Evolutionary conservation across 176 grass and related monocot species (phyloP).

Genomic region (Musa itinerans): DNA sequence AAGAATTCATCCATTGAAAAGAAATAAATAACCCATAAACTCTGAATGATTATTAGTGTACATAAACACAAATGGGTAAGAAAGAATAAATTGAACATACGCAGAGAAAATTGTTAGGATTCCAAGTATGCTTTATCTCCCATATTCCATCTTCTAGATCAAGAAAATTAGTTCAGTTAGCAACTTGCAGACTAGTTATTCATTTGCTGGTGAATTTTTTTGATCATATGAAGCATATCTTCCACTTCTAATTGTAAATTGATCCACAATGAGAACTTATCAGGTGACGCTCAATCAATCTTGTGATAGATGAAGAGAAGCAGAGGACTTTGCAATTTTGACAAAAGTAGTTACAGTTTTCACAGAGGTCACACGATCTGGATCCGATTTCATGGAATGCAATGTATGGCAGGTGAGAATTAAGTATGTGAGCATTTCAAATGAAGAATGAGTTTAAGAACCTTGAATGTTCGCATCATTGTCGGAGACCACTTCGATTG

Average conservation of each 20-base stretch:
- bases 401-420: not conserved
- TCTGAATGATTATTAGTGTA: too few species aligned
- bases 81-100: too few species aligned
- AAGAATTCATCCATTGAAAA: too few species aligned
- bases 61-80: too few species aligned
- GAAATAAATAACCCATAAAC: too few species aligned
- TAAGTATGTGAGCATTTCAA: slow-evolving; percentile 1
- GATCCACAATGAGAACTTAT: not conserved
- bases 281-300: not conserved
- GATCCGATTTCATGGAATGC: slow-evolving; percentile 28
- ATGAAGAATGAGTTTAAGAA: slow-evolving; percentile 8
- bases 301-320: not conserved
- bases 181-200: not conserved
- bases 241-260: not conserved
- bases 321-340: slow-evolving; percentile 46
- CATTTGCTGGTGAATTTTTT: not conserved
- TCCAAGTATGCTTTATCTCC: too few species aligned
- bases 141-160: too few species aligned
- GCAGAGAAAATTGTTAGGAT: too few species aligned
- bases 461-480: slow-evolving; percentile 42
- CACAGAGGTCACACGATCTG: slow-evolving; percentile 55
- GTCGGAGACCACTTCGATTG: slow-evolving; percentile 18
- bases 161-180: too few species aligned
- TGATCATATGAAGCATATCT: not conserved
- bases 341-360: slow-evolving; percentile 78